Base-by-base conservation (phyloP, 108 stramenopile species). In the Cyclotella atomus region DNA sequence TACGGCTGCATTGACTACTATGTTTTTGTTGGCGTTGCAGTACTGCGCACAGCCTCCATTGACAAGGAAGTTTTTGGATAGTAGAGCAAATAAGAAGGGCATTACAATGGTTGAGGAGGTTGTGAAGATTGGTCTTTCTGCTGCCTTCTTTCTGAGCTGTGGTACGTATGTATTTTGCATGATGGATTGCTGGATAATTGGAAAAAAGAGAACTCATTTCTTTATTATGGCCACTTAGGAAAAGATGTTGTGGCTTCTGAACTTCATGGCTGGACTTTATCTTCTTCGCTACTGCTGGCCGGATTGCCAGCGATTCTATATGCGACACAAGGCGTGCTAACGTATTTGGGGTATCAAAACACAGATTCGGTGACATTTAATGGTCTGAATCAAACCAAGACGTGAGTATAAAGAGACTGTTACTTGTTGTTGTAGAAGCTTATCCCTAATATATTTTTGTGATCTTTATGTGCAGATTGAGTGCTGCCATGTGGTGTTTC, bases 401-500 rank as follows among this genome's bases (percentile, higher is more conserved):
- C 84, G 24, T 59, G 53, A 55, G 60, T 41, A 41, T 41, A 3
- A 24, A 24, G 17, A 52, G 17, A 14, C 43, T 14, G 15, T 9
- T 44, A 44, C 15, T 15, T n/a, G n/a, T n/a, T n/a, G n/a, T n/a
- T n/a, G n/a, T n/a, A n/a, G n/a, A n/a, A n/a, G n/a, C n/a, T n/a
- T n/a, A n/a, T n/a, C n/a, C n/a, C n/a, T n/a, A n/a, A n/a, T n/a
- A n/a, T n/a, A n/a, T n/a, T n/a, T n/a, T n/a, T n/a, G n/a, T n/a
- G n/a, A n/a, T n/a, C n/a, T n/a, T n/a, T n/a, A n/a, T n/a, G n/a
- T n/a, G 21, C 20, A 61, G 60, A 10, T 24, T 68, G 66, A 68
- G 66, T 36, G 96, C 97, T 27, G 97, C 97, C 53, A 61, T 97
- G 7, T 97, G 91, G 75, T 95, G 96, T 52, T 97, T 69, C 66